These are phyloP conservation scores for Dictyophora rubrovolvata DNA, from an alignment of 768 basidiomycete genomes.

Conservation along the genomic window DNA sequence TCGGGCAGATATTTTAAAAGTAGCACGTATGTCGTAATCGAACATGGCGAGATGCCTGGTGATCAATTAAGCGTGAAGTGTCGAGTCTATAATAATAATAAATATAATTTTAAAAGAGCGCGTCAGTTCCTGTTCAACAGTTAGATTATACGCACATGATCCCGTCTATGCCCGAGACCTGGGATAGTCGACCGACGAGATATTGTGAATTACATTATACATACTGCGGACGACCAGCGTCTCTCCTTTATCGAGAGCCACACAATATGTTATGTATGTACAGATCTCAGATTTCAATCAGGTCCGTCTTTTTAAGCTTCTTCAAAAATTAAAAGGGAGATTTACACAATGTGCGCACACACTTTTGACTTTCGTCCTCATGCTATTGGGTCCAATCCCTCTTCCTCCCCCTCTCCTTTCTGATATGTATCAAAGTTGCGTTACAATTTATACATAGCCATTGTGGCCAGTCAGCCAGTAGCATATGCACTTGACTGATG, in stretches of 20 bases:
- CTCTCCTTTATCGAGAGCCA: neutral
- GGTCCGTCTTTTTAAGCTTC: neutral
- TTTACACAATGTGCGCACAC: too few species aligned
- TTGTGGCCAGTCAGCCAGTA: too few species aligned
- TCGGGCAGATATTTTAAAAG: neutral
- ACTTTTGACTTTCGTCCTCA: too few species aligned
- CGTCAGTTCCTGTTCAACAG: too few species aligned
- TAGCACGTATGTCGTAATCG: neutral
- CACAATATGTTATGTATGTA: neutral
- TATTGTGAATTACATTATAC: too few species aligned
- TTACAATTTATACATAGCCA: too few species aligned
- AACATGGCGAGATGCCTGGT: neutral
- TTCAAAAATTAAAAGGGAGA: neutral
- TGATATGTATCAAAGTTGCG: too few species aligned
- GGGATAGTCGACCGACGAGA: neutral
- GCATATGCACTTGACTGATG: too few species aligned
- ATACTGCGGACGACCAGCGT: neutral
- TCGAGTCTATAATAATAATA: neutral
- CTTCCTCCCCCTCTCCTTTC: too few species aligned
- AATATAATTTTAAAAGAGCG: too few species aligned
- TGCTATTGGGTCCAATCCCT: too few species aligned
- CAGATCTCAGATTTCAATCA: neutral
- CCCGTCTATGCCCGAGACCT: neutral
- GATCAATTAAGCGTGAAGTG: neutral
- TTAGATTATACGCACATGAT: neutral